Evolutionary conservation across 441 rosid species (phyloP).

Genomic region (Syzygium syzygioides): DNA sequence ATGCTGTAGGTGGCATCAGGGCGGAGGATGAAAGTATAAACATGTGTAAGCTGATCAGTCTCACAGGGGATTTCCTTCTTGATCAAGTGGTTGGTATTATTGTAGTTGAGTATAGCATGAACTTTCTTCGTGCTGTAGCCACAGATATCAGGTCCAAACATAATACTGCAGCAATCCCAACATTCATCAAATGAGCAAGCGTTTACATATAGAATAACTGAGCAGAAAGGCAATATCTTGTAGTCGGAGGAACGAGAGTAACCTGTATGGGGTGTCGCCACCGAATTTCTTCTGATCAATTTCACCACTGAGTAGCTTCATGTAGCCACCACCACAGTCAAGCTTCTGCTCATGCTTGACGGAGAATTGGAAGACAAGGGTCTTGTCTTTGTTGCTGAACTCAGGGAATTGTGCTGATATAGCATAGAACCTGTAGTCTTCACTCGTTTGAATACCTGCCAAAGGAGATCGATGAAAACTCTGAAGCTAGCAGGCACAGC

Average conservation of each 20-base stretch:
- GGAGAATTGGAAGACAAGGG: slow-evolving; percentile 80
- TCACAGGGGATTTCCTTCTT: slow-evolving; percentile 98
- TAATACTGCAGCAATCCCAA: slow-evolving; percentile 49
- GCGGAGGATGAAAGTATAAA: slow-evolving; percentile 75
- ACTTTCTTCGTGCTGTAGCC: slow-evolving; percentile 94
- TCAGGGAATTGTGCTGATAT: slow-evolving; percentile 88
- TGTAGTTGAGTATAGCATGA: slow-evolving; percentile 85
- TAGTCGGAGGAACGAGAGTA: neutral
- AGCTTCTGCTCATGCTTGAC: slow-evolving; percentile 97
- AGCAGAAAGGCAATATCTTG: neutral
- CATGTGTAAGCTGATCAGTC: slow-evolving; percentile 94
- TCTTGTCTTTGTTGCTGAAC: slow-evolving; percentile 84
- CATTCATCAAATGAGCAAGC: neutral
- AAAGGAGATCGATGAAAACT: neutral
- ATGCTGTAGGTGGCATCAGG: slow-evolving; percentile 94
- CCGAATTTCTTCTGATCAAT: slow-evolving; percentile 86
- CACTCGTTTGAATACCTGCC: slow-evolving; percentile 89
- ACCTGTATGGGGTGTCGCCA: slow-evolving; percentile 94
- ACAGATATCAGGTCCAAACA: slow-evolving; percentile 99
- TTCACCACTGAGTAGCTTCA: slow-evolving; percentile 80
- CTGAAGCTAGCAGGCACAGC: neutral
- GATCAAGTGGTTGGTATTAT: slow-evolving; percentile 72
- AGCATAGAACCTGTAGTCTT: slow-evolving; percentile 89
- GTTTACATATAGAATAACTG: neutral
- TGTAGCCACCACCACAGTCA: slow-evolving; percentile 98